phyloP scores from a whole-genome alignment of 2,329 filamentous ascomycete species.

The Cladophialophora carrionii region DNA sequence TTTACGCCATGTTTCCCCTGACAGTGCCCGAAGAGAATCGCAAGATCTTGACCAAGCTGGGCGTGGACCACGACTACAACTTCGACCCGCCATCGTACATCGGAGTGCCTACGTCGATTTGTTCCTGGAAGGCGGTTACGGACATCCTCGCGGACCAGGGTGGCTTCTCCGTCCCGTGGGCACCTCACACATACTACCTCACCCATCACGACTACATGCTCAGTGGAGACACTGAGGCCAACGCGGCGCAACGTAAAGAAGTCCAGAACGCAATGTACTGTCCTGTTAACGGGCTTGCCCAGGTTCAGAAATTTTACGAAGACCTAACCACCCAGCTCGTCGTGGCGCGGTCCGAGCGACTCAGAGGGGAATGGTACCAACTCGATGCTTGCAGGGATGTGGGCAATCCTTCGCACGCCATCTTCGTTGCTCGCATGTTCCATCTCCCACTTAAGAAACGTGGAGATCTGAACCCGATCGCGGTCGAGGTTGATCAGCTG shows the following conservation, averaged over 20 bases:
- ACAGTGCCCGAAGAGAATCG: conserved; percentile 54
- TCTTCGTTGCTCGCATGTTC: conserved; percentile 41
- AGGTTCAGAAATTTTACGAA: conserved; percentile 55
- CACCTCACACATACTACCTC: conserved; percentile 43
- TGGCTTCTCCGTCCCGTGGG: conserved; percentile 53
- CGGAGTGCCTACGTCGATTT: conserved; percentile 48
- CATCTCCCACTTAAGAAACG: conserved; percentile 39
- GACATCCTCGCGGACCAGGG: conserved; percentile 50
- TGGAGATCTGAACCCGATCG: conserved; percentile 33
- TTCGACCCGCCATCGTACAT: conserved; percentile 43
- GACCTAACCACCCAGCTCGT: conserved; percentile 48
- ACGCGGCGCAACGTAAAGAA: conserved; percentile 50
- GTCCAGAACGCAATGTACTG: conserved; percentile 47
- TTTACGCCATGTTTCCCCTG: conserved; percentile 57
- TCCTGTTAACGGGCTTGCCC: conserved; percentile 50
- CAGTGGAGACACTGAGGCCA: conserved; percentile 49
- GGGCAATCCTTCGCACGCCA: conserved; percentile 41
- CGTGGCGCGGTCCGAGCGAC: conserved; percentile 39
- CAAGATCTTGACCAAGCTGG: conserved; percentile 49
- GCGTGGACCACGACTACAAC: conserved; percentile 49
- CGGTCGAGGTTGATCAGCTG: conserved; percentile 38
- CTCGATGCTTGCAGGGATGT: conserved; percentile 41
- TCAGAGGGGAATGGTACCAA: conserved; percentile 42
- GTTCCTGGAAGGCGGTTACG: conserved; percentile 51
- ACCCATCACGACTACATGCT: conserved; percentile 54